phyloP scores from a whole-genome alignment of 768 basidiomycete species.

The Amanita jacksonii region DNA sequence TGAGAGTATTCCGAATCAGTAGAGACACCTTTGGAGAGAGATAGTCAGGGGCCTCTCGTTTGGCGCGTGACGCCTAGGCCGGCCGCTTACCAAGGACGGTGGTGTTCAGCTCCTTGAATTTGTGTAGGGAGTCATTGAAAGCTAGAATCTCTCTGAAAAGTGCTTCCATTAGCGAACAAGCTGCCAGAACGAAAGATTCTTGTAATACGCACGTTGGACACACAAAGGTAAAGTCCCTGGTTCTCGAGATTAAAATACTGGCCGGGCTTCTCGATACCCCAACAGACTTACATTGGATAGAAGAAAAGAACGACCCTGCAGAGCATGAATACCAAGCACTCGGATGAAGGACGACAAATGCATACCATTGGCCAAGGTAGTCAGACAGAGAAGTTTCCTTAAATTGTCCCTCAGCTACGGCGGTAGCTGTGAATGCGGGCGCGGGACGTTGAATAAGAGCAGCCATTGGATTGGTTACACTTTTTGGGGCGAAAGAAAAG shows the following conservation, averaged over 20 bases:
- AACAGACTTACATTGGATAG: slow-evolving; percentile 72
- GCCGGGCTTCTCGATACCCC: neutral
- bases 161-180: too few species aligned
- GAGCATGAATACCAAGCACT: slow-evolving; percentile 5
- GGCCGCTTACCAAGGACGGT: slow-evolving; percentile 71
- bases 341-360: slow-evolving; percentile 6
- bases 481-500: neutral
- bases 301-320: slow-evolving; percentile 87
- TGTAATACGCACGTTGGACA: slow-evolving; percentile 72
- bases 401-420: slow-evolving; percentile 72
- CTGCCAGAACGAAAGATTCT: too few species aligned
- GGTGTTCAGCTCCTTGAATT: slow-evolving; percentile 66
- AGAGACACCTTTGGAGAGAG: slow-evolving; percentile 48
- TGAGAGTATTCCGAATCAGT: slow-evolving; percentile 88
- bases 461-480: too few species aligned
- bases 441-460: slow-evolving; percentile 78
- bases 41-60: neutral
- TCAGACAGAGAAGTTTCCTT: slow-evolving; percentile 65
- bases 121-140: slow-evolving; percentile 79
- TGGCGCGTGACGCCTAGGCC: too few species aligned
- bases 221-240: slow-evolving; percentile 80
- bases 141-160: slow-evolving; percentile 72
- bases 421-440: slow-evolving; percentile 66
- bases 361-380: slow-evolving; percentile 76
- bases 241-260: slow-evolving; percentile 1